Conservation (phyloP, 2,329 filamentous ascomycete genomes). For the Calonectria pseudoreteaudii region DNA sequence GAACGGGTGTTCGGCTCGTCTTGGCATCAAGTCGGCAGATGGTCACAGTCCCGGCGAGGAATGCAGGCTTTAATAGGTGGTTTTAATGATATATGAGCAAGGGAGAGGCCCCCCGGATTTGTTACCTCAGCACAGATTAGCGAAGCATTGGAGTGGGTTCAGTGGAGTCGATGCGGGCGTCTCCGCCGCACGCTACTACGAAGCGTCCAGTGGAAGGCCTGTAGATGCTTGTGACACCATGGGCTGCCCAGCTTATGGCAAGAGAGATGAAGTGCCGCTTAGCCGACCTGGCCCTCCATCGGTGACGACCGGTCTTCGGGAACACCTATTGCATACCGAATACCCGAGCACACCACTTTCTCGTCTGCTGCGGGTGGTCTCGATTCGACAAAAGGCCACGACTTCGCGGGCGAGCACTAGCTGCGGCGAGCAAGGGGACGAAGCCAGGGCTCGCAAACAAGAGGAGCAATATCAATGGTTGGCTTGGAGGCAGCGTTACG, state of each 20-base stretch:
- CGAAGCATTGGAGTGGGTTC: not conserved
- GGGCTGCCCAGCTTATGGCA: not conserved
- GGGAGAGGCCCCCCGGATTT: not conserved
- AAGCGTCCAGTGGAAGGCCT: not conserved
- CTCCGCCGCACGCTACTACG: not conserved
- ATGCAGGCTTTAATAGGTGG: not conserved
- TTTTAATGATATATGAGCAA: not conserved
- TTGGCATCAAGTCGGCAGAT: not conserved
- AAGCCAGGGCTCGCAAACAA: not conserved
- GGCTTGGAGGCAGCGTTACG: not conserved
- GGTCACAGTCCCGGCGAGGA: not conserved
- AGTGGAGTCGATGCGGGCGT: not conserved
- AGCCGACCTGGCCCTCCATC: constrained; percentile 15
- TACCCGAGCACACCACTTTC: not conserved
- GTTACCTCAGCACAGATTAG: not conserved
- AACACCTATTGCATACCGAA: constrained; percentile 13
- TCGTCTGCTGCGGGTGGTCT: not conserved
- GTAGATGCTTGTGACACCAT: not conserved
- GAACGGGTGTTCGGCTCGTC: constrained; percentile 1
- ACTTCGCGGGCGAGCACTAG: not conserved
- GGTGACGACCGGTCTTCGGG: constrained; percentile 10
- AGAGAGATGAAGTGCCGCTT: not conserved
- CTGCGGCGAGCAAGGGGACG: not conserved
- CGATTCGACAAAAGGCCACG: not conserved
- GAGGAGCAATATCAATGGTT: not conserved